phyloP scores from a whole-genome alignment of 148 eudicot species.

The Rhododendron mucronatum region DNA sequence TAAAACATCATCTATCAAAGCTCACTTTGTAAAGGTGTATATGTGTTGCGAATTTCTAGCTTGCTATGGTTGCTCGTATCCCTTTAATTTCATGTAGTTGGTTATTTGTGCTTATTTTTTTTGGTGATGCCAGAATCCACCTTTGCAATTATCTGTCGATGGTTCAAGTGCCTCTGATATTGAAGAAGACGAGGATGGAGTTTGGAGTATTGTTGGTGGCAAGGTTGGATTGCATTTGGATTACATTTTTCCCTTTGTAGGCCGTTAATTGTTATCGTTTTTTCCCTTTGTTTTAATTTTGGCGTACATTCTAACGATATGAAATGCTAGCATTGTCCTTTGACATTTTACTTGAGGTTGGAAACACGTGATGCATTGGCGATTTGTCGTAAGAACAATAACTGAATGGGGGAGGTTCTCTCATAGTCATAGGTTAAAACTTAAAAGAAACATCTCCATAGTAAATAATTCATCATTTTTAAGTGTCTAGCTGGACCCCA shows the following conservation, averaged over 20 bases:
- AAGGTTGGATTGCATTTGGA: conserved; percentile 39
- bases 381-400: neutral
- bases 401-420: neutral
- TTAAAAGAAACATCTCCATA: neutral
- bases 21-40: conserved; percentile 52
- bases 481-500: neutral
- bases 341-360: neutral
- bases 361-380: neutral
- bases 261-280: neutral
- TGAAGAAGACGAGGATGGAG: conserved; percentile 68
- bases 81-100: neutral
- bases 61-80: conserved; percentile 8
- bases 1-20: conserved; percentile 29
- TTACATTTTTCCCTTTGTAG: neutral
- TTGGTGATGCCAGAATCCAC: conserved; percentile 56
- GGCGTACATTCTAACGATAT: neutral
- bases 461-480: neutral
- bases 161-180: conserved; percentile 52
- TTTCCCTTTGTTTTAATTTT: neutral
- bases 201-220: conserved; percentile 81
- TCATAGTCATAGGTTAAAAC: neutral
- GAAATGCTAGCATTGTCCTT: neutral
- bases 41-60: conserved; percentile 1
- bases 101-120: neutral
- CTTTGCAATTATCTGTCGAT: conserved; percentile 55